phyloP scores from a whole-genome alignment of 2,329 filamentous ascomycete species.

The Aureobasidium mangrovei region DNA sequence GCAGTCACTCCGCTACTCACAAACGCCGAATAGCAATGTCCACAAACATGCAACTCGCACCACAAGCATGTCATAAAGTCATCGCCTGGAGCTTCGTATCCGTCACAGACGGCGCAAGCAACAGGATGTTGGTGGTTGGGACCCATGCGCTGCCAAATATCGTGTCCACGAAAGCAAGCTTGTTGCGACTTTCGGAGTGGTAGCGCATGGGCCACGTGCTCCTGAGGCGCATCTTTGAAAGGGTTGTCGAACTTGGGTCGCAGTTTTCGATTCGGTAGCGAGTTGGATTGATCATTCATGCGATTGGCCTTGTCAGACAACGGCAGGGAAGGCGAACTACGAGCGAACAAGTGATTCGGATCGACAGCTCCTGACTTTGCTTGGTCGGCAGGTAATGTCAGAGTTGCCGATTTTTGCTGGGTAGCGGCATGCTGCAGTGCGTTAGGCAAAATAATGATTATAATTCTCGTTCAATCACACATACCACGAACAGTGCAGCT shows the following conservation, averaged over 20 bases:
- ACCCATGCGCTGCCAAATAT: constrained; percentile 10
- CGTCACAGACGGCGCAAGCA: constrained; percentile 9
- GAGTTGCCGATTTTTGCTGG: constrained; percentile 3
- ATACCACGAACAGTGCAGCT: constrained; percentile 15
- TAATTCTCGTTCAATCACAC: neutral
- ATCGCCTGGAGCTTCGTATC: constrained; percentile 8
- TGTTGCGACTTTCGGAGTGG: constrained; percentile 2
- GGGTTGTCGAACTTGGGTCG: neutral
- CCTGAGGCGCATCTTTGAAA: constrained; percentile 5
- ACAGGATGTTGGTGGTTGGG: constrained; percentile 7
- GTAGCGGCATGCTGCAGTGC: neutral
- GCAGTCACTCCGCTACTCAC: neutral
- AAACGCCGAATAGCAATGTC: neutral
- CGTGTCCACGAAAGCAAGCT: constrained; percentile 5
- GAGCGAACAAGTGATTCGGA: neutral
- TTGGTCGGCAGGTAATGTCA: neutral
- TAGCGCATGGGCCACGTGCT: constrained; percentile 9
- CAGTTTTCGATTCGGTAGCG: neutral
- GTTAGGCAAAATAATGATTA: neutral
- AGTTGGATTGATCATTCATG: neutral
- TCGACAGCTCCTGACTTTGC: neutral
- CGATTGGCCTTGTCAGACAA: neutral
- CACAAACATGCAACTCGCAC: constrained; percentile 12
- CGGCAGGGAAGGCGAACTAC: constrained; percentile 3
- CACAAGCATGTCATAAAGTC: constrained; percentile 11